These are phyloP conservation scores for Clavulina sp. DNA, from an alignment of 768 basidiomycete species.

Conservation along the genomic window DNA sequence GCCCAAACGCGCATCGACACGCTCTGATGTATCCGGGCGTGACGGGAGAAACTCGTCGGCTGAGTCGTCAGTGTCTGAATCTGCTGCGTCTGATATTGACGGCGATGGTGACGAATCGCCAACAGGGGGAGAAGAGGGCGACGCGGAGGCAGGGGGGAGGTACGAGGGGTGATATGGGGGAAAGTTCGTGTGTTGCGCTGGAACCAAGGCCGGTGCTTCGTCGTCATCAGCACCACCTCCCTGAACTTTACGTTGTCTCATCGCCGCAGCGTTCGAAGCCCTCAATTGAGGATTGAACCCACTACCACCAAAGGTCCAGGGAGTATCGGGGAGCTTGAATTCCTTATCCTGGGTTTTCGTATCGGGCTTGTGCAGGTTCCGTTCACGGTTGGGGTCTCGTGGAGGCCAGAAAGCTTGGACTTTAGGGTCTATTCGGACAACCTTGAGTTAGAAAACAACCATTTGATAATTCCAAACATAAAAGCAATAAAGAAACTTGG, in stretches of 20 bases:
- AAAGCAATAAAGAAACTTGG: background rate
- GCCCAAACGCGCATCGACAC: slow-evolving; percentile 37
- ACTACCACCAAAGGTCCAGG: slow-evolving; percentile 77
- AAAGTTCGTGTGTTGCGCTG: slow-evolving; percentile 1
- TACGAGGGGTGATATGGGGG: background rate
- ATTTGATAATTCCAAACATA: background rate
- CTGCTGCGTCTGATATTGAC: too few relatives aligned
- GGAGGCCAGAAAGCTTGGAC: slow-evolving; percentile 52
- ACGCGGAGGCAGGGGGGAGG: too few relatives aligned
- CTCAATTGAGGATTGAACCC: slow-evolving; percentile 57
- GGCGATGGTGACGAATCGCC: too few relatives aligned
- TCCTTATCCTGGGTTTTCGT: slow-evolving; percentile 21
- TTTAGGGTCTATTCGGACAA: slow-evolving; percentile 19
- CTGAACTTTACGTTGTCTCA: background rate
- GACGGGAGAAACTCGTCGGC: too few relatives aligned
- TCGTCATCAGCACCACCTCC: background rate
- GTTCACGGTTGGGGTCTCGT: slow-evolving; percentile 31
- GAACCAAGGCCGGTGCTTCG: slow-evolving; percentile 19
- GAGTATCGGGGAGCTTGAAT: slow-evolving; percentile 38
- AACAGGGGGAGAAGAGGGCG: too few relatives aligned
- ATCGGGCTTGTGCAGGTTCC: slow-evolving; percentile 14
- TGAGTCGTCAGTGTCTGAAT: too few relatives aligned
- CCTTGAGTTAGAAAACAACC: background rate
- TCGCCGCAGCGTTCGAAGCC: slow-evolving; percentile 35
- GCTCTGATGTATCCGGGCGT: background rate